Evolutionary conservation across 257 asterid genomes (phyloP), one percentile per base, ranked within the genome.

Genomic region (Forsythia suspensa): DNA sequence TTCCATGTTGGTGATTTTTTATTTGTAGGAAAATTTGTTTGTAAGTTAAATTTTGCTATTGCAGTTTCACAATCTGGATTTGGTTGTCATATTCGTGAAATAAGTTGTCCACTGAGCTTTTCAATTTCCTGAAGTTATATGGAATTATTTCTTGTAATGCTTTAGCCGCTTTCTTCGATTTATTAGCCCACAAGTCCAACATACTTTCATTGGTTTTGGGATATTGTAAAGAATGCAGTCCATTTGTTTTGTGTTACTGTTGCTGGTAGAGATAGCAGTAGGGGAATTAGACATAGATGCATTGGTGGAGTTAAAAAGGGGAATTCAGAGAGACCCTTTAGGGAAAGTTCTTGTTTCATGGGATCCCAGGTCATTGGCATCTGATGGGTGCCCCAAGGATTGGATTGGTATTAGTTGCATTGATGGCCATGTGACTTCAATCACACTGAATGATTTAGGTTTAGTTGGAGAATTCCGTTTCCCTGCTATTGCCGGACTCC

Each of bases 351-450:
- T 89, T 82, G 86, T 40, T 86, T 90, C 98, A 65, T 94, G 98
- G 98, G 96, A 92, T 88, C 84, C 97, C 5, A 86, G 86, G 43
- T 92, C 97, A 46, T 75, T 94, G 71, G 83, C 88, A 76, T 79
- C 92, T 66, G 87, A 90, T 87, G 93, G 92, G 5, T 93, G 98
- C 80, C 97, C 98, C 18, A 79, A 76, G 80, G 74, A 89, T 44
- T 93, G 97, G 98, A 89, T 57, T 29, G 98, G 98, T 36, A 77
- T 93, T 42, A 76, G 66, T 72, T 93, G 96, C 67, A 85, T 66
- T 70, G 82, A 85, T 18, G 95, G 97, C 79, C 89, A 63, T 74
- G 88, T 93, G 20, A 90, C 89, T 85, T 92, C 98, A 69, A 77
- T 93, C 78, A 69, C 83, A 51, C 83, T 93, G 63, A 84, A 79